Conservation (phyloP, 176 grass and related monocot species). For the Oryza punctata region DNA sequence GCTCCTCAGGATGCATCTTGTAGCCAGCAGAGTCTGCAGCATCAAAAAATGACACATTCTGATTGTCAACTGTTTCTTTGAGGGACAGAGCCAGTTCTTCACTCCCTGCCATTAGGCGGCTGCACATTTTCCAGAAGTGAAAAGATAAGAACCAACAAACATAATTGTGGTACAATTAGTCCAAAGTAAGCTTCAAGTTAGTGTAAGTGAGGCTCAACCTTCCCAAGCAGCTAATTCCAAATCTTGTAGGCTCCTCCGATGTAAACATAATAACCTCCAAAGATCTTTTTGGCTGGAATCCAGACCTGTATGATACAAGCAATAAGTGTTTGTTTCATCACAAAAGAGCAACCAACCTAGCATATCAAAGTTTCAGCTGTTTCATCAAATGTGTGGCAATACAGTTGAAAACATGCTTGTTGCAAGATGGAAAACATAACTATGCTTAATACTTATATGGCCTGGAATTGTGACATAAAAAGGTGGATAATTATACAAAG, state of each 20-base stretch:
- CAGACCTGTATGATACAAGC: constrained; percentile 48
- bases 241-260: constrained; percentile 93
- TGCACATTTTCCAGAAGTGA: constrained; percentile 57
- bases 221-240: constrained; percentile 96
- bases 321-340: constrained; percentile 28
- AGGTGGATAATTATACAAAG: not conserved
- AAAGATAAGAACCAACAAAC: constrained; percentile 8
- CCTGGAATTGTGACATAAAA: not conserved
- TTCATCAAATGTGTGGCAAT: constrained; percentile 7
- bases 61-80: constrained; percentile 64
- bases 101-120: constrained; percentile 80
- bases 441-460: constrained; percentile 2
- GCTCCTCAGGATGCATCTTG: constrained; percentile 53
- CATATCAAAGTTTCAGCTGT: not conserved
- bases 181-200: not conserved
- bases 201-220: constrained; percentile 48
- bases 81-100: constrained; percentile 68
- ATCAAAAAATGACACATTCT: constrained; percentile 84
- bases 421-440: not conserved
- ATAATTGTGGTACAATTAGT: not conserved
- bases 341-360: constrained; percentile 23
- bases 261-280: constrained; percentile 99
- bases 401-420: constrained; percentile 14
- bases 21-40: constrained; percentile 84
- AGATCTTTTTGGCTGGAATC: constrained; percentile 79